A percentile compares a stretch with the other conserved stretches of the same genome.
Evolutionary conservation across 495 filamentous ascomycete genomes (phyloP).

Genomic region (Xylaria grammica): DNA sequence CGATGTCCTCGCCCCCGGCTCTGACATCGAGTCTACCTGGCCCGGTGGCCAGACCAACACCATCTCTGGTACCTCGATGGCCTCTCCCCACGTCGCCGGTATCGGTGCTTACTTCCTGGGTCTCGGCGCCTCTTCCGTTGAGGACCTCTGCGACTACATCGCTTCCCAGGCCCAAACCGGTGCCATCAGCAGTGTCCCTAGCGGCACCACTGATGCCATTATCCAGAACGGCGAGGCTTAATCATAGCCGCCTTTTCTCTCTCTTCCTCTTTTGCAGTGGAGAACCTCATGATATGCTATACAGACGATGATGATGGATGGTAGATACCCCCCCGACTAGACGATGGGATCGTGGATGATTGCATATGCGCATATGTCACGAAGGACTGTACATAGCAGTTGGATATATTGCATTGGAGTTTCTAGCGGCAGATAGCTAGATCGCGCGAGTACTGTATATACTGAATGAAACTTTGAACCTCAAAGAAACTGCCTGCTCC

Average conservation of each 20-base stretch:
- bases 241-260: background rate
- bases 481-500: background rate
- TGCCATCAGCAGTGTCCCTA: slow-evolving; percentile 43
- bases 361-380: slow-evolving; percentile 4
- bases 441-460: slow-evolving; percentile 5
- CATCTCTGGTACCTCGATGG: slow-evolving; percentile 65
- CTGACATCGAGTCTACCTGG: slow-evolving; percentile 57
- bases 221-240: slow-evolving; percentile 53
- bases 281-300: background rate
- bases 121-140: slow-evolving; percentile 38
- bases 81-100: slow-evolving; percentile 63
- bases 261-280: background rate
- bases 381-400: slow-evolving; percentile 16
- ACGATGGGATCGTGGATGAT: background rate
- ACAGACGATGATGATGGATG: slow-evolving; percentile 7
- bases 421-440: background rate
- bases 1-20: slow-evolving; percentile 63
- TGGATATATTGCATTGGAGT: slow-evolving; percentile 1
- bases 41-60: slow-evolving; percentile 54
- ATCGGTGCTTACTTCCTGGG: slow-evolving; percentile 57
- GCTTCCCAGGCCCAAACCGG: slow-evolving; percentile 37
- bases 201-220: slow-evolving; percentile 51
- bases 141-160: slow-evolving; percentile 49
- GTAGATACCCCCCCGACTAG: slow-evolving; percentile 17
- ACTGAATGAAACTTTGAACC: background rate